These are phyloP conservation scores for Spiraea crenata DNA, from an alignment of 331 rosid genomes.

Conservation along the genomic window DNA sequence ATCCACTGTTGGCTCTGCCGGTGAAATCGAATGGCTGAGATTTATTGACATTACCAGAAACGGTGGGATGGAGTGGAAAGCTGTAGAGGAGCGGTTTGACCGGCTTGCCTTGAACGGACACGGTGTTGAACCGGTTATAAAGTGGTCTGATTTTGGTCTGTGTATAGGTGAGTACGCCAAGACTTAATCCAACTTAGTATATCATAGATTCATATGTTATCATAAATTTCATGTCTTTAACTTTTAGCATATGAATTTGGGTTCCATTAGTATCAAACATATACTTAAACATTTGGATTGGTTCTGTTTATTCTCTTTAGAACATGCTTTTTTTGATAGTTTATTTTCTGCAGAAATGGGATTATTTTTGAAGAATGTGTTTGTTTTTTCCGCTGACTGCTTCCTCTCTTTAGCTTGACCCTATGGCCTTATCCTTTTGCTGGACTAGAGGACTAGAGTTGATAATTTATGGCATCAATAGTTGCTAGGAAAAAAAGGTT, in stretches of 20 bases:
- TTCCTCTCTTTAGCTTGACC: not conserved
- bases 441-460: not conserved
- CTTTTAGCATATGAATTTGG: not conserved
- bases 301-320: not conserved
- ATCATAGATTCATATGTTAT: not conserved
- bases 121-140: slow-evolving; percentile 49
- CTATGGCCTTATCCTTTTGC: not conserved
- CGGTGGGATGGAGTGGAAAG: slow-evolving; percentile 57
- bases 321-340: not conserved
- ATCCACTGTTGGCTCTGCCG: slow-evolving; percentile 5
- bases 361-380: not conserved
- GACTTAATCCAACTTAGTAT: not conserved
- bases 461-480: too few relatives aligned
- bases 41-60: slow-evolving; percentile 35
- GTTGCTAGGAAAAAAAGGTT: too few relatives aligned
- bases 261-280: too few relatives aligned
- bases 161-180: slow-evolving; percentile 69
- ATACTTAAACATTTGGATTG: not conserved
- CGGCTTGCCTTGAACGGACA: slow-evolving; percentile 33
- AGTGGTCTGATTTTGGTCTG: slow-evolving; percentile 56
- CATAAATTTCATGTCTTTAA: not conserved
- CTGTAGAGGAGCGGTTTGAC: slow-evolving; percentile 57
- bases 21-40: slow-evolving; percentile 25
- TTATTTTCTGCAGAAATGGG: not conserved
- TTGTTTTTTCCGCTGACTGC: not conserved